Percentiles rank a stretch among this genome's conserved stretches.
phyloP scores from a whole-genome alignment of 2,329 filamentous ascomycete species.

The Fusarium vanettenii region DNA sequence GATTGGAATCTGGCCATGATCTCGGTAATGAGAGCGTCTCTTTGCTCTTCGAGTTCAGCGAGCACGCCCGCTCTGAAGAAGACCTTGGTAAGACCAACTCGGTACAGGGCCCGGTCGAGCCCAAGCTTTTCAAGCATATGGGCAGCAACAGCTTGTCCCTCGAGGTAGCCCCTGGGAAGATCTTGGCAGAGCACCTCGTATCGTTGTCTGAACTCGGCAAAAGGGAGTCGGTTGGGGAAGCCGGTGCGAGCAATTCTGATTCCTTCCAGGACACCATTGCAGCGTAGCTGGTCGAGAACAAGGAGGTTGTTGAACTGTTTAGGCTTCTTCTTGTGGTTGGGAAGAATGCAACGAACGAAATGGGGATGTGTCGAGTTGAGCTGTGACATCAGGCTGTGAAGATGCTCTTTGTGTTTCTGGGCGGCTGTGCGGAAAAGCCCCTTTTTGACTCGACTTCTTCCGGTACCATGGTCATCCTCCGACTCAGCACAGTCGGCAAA shows the following conservation, averaged over 20 bases:
- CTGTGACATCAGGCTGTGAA: conserved; percentile 95
- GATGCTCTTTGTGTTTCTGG: conserved; percentile 96
- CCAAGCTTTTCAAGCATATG: conserved; percentile 91
- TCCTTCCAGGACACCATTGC: conserved; percentile 98
- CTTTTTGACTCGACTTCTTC: conserved; percentile 89
- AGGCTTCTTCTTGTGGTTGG: conserved; percentile 96
- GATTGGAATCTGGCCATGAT: conserved; percentile 96
- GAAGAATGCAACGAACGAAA: conserved; percentile 97
- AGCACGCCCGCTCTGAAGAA: conserved; percentile 98
- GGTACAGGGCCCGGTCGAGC: conserved; percentile 86
- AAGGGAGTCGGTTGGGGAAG: conserved; percentile 92
- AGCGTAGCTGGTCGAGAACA: conserved; percentile 97
- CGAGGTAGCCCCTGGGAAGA: conserved; percentile 90
- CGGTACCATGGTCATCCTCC: conserved; percentile 77
- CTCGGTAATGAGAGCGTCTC: conserved; percentile 90
- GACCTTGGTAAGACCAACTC: conserved; percentile 95
- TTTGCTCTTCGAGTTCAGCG: conserved; percentile 95
- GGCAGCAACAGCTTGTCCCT: conserved; percentile 85
- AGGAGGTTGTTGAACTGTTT: conserved; percentile 92
- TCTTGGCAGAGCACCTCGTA: conserved; percentile 93
- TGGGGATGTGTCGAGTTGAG: conserved; percentile 97
- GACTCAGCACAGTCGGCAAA: conserved; percentile 89
- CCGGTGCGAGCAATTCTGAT: conserved; percentile 97
- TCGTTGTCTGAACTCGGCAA: conserved; percentile 92
- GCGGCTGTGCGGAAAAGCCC: conserved; percentile 97